Evolutionary conservation across 2,329 filamentous ascomycete species (phyloP), one percentile per base, ranked within the genome.

Genomic region (Penicillium occitanis): DNA sequence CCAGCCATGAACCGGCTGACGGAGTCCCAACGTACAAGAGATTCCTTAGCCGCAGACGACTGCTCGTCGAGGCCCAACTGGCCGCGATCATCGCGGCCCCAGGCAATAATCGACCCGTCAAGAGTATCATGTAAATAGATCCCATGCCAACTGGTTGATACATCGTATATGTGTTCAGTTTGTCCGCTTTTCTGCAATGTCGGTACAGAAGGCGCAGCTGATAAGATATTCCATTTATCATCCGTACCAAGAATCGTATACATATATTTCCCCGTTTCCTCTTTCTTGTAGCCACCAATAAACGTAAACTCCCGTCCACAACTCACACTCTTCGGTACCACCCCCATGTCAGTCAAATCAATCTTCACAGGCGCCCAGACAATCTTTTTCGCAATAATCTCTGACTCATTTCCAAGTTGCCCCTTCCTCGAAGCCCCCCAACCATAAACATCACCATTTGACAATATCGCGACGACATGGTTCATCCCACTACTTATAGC

Each of bases 381-480:
- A 33, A 88, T 77, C 55, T 78, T 80, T 8, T 65, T 70, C 3
- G 2, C 13, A 5, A 55, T 55, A 5, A 79, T 81, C 33, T 80
- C 79, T 0, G 85, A 84, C 50, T 81, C 77, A 33, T 14, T 7
- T 0, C 93, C 93, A 0, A 96, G 80, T 75, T 99, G 94, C 0
- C 91, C 91, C 74, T 97, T 95, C 28, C 92, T 86, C 14, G 91
- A 90, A 71, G 88, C 91, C 0, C 95, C 95, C 94, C 94, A 98
- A 2, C 92, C 93, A 75, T 91, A 96, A 1, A 89, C 88, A 17
- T 90, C 84, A 0, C 93, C 94, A 73, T 90, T 90, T 51, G 85
- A 85, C 3, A 96, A 78, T 0, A 97, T 85, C 1, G 82, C 87
- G 17, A 96, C 86, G 0, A 88, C 87, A 74, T 99, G 95, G 25